phyloP scores from a whole-genome alignment of 148 eudicot genomes.

The Beta vulgaris region DNA sequence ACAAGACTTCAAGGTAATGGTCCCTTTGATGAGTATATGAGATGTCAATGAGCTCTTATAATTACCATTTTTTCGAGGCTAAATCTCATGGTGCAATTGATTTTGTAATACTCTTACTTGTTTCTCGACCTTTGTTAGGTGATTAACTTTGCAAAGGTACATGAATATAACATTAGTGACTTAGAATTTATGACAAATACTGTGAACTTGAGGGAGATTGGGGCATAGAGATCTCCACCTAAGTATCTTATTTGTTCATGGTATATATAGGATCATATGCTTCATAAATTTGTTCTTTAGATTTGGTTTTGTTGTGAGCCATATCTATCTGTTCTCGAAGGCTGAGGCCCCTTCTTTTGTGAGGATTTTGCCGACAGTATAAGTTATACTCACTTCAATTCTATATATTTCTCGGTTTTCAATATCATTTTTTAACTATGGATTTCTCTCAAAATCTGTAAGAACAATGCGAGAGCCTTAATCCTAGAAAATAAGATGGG shows the following conservation, averaged over 20 bases:
- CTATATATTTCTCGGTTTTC: too few species aligned
- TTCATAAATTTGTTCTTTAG: background rate
- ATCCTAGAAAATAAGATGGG: too few species aligned
- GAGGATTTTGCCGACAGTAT: background rate
- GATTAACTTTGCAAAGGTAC: background rate
- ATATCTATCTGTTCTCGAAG: background rate
- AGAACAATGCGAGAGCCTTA: too few species aligned
- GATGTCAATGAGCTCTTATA: background rate
- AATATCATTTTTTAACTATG: too few species aligned
- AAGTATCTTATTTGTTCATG: background rate
- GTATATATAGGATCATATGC: background rate
- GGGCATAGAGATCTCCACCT: background rate
- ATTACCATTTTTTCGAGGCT: background rate
- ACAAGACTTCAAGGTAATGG: slow-evolving; percentile 63
- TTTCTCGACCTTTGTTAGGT: background rate
- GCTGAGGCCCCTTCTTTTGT: background rate
- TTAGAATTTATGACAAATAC: background rate
- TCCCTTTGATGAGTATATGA: background rate
- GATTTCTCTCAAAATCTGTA: too few species aligned
- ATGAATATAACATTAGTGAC: background rate
- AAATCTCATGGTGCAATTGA: slow-evolving; percentile 12
- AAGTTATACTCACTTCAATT: background rate
- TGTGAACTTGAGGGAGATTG: background rate
- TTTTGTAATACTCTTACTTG: background rate
- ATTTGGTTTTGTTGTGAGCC: background rate